Evolutionary conservation across 73 alveolate species (phyloP).

Genomic region (Tetrahymena elliotti): DNA sequence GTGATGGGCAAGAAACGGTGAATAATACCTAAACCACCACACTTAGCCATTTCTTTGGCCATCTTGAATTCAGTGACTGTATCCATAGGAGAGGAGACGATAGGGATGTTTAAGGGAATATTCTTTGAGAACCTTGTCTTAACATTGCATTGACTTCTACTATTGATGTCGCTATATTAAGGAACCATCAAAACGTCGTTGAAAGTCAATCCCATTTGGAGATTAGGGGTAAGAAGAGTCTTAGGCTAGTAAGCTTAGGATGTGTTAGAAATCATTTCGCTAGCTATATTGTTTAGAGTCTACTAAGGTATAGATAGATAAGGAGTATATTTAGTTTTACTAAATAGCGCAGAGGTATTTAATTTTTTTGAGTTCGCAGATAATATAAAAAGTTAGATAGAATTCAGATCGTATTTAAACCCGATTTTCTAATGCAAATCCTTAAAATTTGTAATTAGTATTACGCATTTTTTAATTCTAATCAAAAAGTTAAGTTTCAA

Average conservation of each 20-base stretch:
- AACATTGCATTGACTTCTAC: conserved; percentile 12
- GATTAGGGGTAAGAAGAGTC: background rate
- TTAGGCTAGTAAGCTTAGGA: background rate
- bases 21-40: conserved; percentile 44
- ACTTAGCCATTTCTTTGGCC: conserved; percentile 34
- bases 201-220: conserved; percentile 26
- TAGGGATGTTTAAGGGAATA: conserved; percentile 29
- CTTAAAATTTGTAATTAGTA: background rate
- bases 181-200: conserved; percentile 42
- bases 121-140: conserved; percentile 25
- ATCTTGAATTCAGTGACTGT: conserved; percentile 41
- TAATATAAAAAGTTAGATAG: background rate
- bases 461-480: background rate
- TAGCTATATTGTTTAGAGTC: background rate
- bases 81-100: conserved; percentile 43
- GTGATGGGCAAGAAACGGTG: conserved; percentile 33
- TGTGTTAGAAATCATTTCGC: background rate
- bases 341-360: background rate
- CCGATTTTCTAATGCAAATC: background rate
- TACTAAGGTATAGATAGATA: background rate
- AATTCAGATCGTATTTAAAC: background rate
- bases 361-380: background rate
- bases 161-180: conserved; percentile 11
- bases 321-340: background rate
- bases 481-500: background rate